Evolutionary conservation across 192 early-diverging fungal species (phyloP), one percentile per base, ranked within the genome.

Genomic region (Gamsiella multidivaricata): DNA sequence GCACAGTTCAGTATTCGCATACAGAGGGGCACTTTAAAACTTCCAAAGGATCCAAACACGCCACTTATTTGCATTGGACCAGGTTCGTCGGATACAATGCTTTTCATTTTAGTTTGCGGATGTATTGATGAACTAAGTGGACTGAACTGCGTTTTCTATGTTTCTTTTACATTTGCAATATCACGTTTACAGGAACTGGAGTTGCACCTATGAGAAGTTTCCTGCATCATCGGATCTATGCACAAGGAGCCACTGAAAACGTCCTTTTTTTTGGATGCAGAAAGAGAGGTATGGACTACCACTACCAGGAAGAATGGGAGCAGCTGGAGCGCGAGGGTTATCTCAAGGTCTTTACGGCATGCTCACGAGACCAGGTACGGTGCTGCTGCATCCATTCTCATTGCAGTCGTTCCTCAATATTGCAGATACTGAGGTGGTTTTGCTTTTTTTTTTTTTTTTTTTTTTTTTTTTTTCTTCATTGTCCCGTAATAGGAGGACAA

Each of bases 211-310:
- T 99, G 87, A 86, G 95, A 29, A 68, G 62, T 37, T 74, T 74
- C 36, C 58, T 81, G 69, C 54, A 79, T 20, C 67, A 80, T 39
- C 37, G 76, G 12, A 69, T 80, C 41, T 70, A 80, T 54, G 61
- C 62, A 20, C 76, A 80, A 20, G 69, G 60, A 5, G 65, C 53
- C 7, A 32, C 43, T 76, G 87, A 88, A 29, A 96, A 94, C 60
- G 66, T 89, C 2, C 65, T 99, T 53, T 92, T 98, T 76, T 91
- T 96, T 79, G 97, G 97, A 17, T 94, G 89, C 58, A 88, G 97
- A 32, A 80, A 90, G 60, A 54, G 65, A 23, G 59, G 86, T 20
- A 85, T 81, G 45, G 97, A 99, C 76, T 94, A 87, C 79, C 84
- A 91, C 43, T 97, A 94, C 70, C 79, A 60, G 4, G 56, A 82